Evolutionary conservation across 2,329 filamentous ascomycete genomes (phyloP), one percentile per base, ranked within the genome.

Genomic region (Periconia macrospinosa): DNA sequence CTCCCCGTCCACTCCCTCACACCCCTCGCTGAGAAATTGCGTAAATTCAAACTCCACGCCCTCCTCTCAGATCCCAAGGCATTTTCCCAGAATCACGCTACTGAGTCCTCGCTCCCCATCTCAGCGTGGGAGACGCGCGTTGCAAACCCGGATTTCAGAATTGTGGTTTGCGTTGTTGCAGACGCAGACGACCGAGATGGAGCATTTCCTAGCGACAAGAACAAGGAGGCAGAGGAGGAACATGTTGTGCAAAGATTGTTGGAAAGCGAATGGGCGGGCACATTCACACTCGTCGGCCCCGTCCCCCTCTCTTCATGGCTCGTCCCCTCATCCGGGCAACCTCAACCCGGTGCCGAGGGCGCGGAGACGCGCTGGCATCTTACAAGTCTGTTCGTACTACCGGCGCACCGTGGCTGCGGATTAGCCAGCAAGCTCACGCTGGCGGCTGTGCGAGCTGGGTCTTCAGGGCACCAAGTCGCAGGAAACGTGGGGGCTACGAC

Each of bases 201-300:
- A 37, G 15, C 33, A 37, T 33, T 33, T 7, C 30, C 30, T 33
- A 13, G 11, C 33, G 33, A 37, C 33, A 37, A n/a, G 33, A 37
- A 37, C 33, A 13, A 37, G 11, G 33, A 37, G 5, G 33, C 33
- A 40, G 13, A 43, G n/a, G 13, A 17, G 5, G 49, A 52, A 35
- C 15, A 8, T 14, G 20, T 11, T 11, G 11, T 50, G 10, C 23
- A 23, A 19, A 30, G 23, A 9, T 33, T 50, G 37, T 27, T 54
- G 2, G 20, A 43, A 3, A 49, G 47, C 27, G 47, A 49, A 23
- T 54, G 52, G 52, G 44, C 42, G n/a, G 47, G 52, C 14, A 50
- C 37, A n/a, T 54, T 54, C 30, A 54, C 52, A 13, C 18, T 54
- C 15, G 42, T 50, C n/a, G 52, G 52, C 17, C 52, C 47, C 13